phyloP scores from a whole-genome alignment of 129 eudicot species.

The Centella asiatica region DNA sequence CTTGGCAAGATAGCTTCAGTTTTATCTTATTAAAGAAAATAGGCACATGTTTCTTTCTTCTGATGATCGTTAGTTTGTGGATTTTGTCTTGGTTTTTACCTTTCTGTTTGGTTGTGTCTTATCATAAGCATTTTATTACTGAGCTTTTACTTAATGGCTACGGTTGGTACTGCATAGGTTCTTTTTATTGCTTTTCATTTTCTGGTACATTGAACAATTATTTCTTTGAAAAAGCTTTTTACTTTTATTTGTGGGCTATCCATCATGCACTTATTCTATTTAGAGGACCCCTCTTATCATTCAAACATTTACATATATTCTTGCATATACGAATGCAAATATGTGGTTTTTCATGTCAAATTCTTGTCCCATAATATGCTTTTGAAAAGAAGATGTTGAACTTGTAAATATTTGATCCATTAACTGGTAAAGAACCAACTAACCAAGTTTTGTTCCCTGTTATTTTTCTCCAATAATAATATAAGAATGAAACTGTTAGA shows the following conservation, averaged over 20 bases:
- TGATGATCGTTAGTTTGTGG: too few relatives aligned
- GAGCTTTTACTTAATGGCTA: too few relatives aligned
- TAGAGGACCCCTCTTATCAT: constrained; percentile 21
- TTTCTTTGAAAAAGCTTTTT: constrained; percentile 26
- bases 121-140: too few relatives aligned
- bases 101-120: too few relatives aligned
- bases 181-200: too few relatives aligned
- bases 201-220: constrained; percentile 15
- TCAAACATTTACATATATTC: constrained; percentile 12
- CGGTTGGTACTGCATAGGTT: too few relatives aligned
- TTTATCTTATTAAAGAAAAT: too few relatives aligned
- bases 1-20: too few relatives aligned
- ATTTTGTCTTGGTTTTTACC: too few relatives aligned
- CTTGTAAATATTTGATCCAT: not conserved
- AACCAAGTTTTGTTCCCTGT: not conserved
- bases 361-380: constrained; percentile 14
- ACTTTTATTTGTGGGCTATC: constrained; percentile 41
- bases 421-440: not conserved
- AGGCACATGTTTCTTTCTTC: too few relatives aligned
- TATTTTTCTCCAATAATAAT: not conserved
- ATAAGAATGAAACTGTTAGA: not conserved
- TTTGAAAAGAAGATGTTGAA: not conserved
- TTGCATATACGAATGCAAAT: constrained; percentile 4
- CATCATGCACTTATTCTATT: constrained; percentile 36
- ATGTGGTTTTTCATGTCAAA: not conserved